Evolutionary conservation across 73 alveolate species (phyloP).

Genomic region (Halteria grandinella): DNA sequence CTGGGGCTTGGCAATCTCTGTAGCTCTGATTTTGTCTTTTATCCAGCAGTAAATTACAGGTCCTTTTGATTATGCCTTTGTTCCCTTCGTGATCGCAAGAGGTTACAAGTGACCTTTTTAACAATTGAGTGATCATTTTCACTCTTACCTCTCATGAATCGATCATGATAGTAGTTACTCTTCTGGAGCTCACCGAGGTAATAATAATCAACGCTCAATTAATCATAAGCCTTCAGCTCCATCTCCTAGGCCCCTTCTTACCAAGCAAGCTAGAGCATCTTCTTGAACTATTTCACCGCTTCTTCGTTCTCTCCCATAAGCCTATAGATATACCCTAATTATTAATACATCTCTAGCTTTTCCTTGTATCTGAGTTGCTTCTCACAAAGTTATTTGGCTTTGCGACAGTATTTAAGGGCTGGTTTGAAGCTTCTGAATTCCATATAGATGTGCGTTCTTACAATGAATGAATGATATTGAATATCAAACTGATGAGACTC

Average conservation of each 20-base stretch:
- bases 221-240: constrained; percentile 63
- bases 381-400: constrained; percentile 39
- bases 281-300: constrained; percentile 60
- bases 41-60: constrained; percentile 5
- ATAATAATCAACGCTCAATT: constrained; percentile 54
- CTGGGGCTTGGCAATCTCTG: no score
- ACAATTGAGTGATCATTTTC: constrained; percentile 55
- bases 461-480: constrained; percentile 6
- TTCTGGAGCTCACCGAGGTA: constrained; percentile 60
- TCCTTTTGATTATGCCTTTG: constrained; percentile 16
- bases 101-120: constrained; percentile 54
- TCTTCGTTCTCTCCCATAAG: constrained; percentile 43
- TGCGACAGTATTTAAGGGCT: constrained; percentile 37
- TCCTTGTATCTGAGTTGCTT: constrained; percentile 46
- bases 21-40: no score
- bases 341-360: constrained; percentile 44
- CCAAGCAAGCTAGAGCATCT: constrained; percentile 61
- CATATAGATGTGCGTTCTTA: constrained; percentile 26
- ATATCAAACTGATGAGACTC: no score
- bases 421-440: constrained; percentile 46
- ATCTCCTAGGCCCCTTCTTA: constrained; percentile 35
- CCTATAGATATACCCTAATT: constrained; percentile 64
- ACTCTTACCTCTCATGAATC: constrained; percentile 60
- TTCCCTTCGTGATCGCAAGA: constrained; percentile 45
- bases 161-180: constrained; percentile 57